Conservation (phyloP, 2,329 filamentous ascomycete species). For the Pyricularia sp. region DNA sequence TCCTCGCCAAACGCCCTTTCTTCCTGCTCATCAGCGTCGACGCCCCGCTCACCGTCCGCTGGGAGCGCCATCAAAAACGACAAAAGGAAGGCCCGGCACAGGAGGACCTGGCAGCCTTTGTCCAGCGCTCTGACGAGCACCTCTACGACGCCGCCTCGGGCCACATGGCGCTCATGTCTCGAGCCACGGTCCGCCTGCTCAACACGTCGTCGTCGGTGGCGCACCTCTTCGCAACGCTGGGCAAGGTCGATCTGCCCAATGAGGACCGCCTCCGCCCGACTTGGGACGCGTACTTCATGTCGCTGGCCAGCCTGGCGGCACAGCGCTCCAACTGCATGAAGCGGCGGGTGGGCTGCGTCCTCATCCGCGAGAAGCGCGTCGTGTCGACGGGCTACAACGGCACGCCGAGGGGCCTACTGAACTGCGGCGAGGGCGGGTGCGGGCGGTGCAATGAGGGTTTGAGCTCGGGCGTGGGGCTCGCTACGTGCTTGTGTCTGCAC, state of each 20-base stretch:
- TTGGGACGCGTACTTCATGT: conserved; percentile 99
- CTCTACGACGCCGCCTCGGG: conserved; percentile 60
- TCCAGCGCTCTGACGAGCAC: conserved; percentile 56
- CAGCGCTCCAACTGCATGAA: conserved; percentile 98
- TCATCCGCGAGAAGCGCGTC: conserved; percentile 78
- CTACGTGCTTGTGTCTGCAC: conserved; percentile 92
- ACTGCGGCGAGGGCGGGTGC: conserved; percentile 92
- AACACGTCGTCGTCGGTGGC: conserved; percentile 68
- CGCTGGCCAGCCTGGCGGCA: conserved; percentile 82
- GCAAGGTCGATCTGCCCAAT: conserved; percentile 66
- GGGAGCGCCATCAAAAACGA: conserved; percentile 45
- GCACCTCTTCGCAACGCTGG: conserved; percentile 63
- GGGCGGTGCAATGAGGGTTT: conserved; percentile 71
- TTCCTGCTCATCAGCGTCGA: conserved; percentile 90
- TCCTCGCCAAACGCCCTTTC: conserved; percentile 72
- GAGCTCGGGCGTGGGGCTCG: conserved; percentile 60
- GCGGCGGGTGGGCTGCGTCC: conserved; percentile 84
- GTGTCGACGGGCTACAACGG: conserved; percentile 97
- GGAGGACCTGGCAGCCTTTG: conserved; percentile 42
- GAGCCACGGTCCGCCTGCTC: conserved; percentile 74
- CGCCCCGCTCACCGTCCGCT: conserved; percentile 76
- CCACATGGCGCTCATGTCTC: conserved; percentile 67
- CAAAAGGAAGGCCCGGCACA: not conserved
- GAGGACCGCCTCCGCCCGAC: conserved; percentile 72
- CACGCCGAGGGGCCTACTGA: conserved; percentile 78